Base-by-base conservation (phyloP, 768 basidiomycete genomes). In the Suillus subalutaceus region DNA sequence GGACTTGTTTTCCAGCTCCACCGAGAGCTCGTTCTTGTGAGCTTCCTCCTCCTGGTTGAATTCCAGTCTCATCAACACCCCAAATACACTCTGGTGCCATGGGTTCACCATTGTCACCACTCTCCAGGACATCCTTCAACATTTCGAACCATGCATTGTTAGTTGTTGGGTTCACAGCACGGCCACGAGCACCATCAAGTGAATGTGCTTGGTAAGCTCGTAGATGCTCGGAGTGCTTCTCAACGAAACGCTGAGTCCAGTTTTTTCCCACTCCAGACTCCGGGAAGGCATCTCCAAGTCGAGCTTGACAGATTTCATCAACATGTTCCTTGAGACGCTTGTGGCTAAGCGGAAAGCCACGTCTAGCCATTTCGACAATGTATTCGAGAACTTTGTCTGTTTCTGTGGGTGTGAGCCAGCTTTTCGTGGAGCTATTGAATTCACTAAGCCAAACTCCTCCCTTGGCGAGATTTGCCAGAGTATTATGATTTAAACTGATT, bases 111-210 rank as follows among this genome's bases (percentile, higher is more conserved):
- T 48, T n/a, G 50, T 65, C 67, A 23, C 35, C 61, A 40, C 10
- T 35, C 60, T 62, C n/a, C 26, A 62, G 40, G 20, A 43, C n/a
- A 10, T 41, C 60, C 38, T 38, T n/a, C 8, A 46, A n/a, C 20
- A 46, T 20, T n/a, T 46, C 4, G n/a, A n/a, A 82, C 63, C 70
- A 82, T 23, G 69, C 67, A 13, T 72, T 68, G 35, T 80, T 79
- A 6, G 75, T 78, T 9, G 52, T 40, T 4, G 77, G 76, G 66
- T 83, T 84, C 4, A 79, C 79, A 26, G 79, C 79, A n/a, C 67
- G 71, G 2, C 73, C 80, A 26, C 76, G 71, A n/a, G 46, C n/a
- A 46, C 20, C 9, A n/a, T 46, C 53, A 59, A 56, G 53, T 61
- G 30, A 30, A 63, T 35, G 44, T 46, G 46, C 46, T 46, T 6